Percentiles rank a stretch among this genome's conserved stretches.
Conservation (phyloP, 169 alveolate species). For the Eimeria tenella region DNA sequence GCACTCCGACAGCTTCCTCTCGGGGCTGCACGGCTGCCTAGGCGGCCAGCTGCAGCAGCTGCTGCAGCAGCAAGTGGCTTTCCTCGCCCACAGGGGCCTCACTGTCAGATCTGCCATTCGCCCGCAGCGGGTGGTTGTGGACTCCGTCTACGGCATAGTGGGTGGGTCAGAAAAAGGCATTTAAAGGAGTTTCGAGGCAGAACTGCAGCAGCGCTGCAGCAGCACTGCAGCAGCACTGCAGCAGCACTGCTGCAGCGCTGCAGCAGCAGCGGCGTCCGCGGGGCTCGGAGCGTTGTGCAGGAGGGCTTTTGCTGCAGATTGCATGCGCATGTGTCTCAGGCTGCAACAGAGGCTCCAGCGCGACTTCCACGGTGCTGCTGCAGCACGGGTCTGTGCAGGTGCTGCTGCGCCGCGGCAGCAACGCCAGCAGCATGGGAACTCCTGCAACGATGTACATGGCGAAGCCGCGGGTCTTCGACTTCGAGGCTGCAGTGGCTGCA, state of each 20-base stretch:
- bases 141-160: conserved; percentile 9
- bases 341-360: conserved; percentile 7
- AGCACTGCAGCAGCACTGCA: too few relatives aligned
- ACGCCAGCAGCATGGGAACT: neutral
- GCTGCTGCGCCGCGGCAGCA: conserved; percentile 36
- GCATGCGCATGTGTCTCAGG: neutral
- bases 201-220: too few relatives aligned
- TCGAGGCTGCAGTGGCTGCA: conserved; percentile 8
- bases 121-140: conserved; percentile 4
- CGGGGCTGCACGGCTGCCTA: conserved; percentile 12
- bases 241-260: too few relatives aligned
- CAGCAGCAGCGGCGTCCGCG: too few relatives aligned
- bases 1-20: neutral
- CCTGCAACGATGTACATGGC: conserved; percentile 28
- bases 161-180: neutral
- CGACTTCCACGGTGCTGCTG: conserved; percentile 18
- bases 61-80: conserved; percentile 25
- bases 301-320: too few relatives aligned
- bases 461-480: neutral
- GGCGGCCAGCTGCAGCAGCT: conserved; percentile 26
- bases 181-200: too few relatives aligned
- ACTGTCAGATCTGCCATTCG: neutral
- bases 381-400: conserved; percentile 23
- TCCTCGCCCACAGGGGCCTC: conserved; percentile 17
- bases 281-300: too few relatives aligned